Conservation (phyloP, 257 asterid genomes). For the Osmanthus fragrans region DNA sequence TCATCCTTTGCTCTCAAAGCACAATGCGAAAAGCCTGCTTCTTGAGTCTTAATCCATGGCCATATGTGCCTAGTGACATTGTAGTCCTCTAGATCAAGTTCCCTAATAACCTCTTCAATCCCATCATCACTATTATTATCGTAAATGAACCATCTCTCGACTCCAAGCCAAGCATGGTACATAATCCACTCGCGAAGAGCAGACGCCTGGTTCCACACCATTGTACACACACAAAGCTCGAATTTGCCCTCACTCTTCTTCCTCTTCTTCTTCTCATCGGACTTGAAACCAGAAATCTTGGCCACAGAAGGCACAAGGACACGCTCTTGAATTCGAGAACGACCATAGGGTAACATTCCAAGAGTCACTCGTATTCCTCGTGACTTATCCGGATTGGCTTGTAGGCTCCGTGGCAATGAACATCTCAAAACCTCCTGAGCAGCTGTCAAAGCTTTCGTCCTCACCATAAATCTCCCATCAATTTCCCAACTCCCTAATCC, state of each 20-base stretch:
- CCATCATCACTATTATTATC: conserved; percentile 89
- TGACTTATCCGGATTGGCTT: conserved; percentile 39
- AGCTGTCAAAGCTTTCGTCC: conserved; percentile 72
- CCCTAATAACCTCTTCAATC: conserved; percentile 45
- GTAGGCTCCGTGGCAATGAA: conserved; percentile 54
- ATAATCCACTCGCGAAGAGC: conserved; percentile 81
- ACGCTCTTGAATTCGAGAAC: conserved; percentile 30
- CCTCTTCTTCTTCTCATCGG: conserved; percentile 14
- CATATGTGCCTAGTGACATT: conserved; percentile 83
- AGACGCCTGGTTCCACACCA: conserved; percentile 95
- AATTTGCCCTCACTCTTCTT: conserved; percentile 34
- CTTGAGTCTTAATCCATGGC: conserved; percentile 99
- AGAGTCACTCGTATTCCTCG: conserved; percentile 61
- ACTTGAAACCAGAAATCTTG: conserved; percentile 37
- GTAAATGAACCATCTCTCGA: conserved; percentile 87
- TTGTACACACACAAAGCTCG: conserved; percentile 86
- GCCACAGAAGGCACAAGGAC: conserved; percentile 80
- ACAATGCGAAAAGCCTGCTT: conserved; percentile 97
- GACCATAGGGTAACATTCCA: conserved; percentile 41
- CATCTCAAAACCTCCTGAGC: conserved; percentile 96
- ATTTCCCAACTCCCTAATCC: conserved; percentile 45
- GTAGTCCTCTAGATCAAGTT: conserved; percentile 52
- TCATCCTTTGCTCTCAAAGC: conserved; percentile 75
- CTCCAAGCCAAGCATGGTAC: conserved; percentile 92
- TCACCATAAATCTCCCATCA: conserved; percentile 30